Conservation (phyloP, 2,329 filamentous ascomycete species). For the Penicillium sp. region DNA sequence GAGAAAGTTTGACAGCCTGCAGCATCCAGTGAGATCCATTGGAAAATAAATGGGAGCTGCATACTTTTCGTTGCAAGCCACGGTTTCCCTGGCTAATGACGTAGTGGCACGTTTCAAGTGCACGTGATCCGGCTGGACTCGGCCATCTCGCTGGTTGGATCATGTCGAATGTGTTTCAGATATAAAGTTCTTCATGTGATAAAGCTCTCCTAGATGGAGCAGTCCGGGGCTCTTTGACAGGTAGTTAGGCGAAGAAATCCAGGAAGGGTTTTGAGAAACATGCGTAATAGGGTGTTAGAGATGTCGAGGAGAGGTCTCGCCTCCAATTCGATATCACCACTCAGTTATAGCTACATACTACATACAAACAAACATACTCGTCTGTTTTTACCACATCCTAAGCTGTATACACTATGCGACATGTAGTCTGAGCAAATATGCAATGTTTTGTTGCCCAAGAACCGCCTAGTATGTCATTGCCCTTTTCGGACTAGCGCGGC, state of each 20-base stretch:
- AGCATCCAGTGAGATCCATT: constrained; percentile 23
- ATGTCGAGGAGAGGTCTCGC: background rate
- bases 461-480: background rate
- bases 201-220: too few species aligned
- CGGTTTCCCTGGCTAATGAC: constrained; percentile 22
- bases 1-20: constrained; percentile 11
- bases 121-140: background rate
- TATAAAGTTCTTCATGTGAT: too few species aligned
- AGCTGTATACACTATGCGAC: background rate
- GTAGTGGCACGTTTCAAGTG: background rate
- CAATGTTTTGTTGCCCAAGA: background rate
- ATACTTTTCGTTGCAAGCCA: constrained; percentile 8
- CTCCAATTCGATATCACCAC: background rate
- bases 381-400: too few species aligned
- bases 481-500: constrained; percentile 23
- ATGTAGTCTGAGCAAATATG: background rate
- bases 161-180: too few species aligned
- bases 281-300: background rate
- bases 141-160: background rate
- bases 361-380: too few species aligned
- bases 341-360: too few species aligned
- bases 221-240: too few species aligned
- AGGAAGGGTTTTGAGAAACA: too few species aligned
- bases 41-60: constrained; percentile 19
- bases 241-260: too few species aligned